phyloP scores from a whole-genome alignment of 2,329 filamentous ascomycete species.

The Lecanicillium sp. region DNA sequence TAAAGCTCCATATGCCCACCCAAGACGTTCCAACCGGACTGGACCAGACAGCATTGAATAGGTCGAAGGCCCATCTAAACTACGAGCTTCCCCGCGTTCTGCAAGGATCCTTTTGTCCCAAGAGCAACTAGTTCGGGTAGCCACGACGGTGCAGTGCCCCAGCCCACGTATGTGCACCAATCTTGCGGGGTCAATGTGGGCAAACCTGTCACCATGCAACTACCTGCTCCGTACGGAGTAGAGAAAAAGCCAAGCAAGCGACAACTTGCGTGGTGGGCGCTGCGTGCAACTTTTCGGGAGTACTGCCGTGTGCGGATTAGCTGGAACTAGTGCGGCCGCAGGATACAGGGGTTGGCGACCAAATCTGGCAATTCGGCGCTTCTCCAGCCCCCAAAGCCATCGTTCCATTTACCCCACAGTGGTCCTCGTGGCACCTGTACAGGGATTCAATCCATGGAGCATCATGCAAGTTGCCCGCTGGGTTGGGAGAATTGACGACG shows the following conservation, averaged over 20 bases:
- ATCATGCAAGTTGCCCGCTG: no score
- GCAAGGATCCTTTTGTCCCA: not conserved
- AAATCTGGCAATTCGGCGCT: constrained; percentile 6
- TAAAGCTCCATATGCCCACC: no score
- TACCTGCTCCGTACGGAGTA: no score
- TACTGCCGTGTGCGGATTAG: constrained; percentile 2
- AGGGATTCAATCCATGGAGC: no score
- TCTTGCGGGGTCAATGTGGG: not conserved
- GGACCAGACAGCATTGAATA: not conserved
- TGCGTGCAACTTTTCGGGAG: not conserved
- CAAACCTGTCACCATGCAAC: no score
- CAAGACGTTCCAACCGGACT: not conserved
- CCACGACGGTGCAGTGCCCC: no score
- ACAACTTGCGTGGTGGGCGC: not conserved
- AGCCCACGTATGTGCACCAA: no score
- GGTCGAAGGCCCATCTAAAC: not conserved
- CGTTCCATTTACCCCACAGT: not conserved
- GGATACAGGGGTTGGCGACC: not conserved
- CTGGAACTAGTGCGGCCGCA: not conserved
- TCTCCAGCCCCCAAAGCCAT: constrained; percentile 1
- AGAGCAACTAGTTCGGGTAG: no score
- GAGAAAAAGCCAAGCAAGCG: constrained; percentile 1
- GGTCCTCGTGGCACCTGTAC: no score
- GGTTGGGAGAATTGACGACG: no score
- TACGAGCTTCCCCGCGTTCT: not conserved